Conservation (phyloP, 2,329 filamentous ascomycete genomes). For the Nectriaceae sp. region DNA sequence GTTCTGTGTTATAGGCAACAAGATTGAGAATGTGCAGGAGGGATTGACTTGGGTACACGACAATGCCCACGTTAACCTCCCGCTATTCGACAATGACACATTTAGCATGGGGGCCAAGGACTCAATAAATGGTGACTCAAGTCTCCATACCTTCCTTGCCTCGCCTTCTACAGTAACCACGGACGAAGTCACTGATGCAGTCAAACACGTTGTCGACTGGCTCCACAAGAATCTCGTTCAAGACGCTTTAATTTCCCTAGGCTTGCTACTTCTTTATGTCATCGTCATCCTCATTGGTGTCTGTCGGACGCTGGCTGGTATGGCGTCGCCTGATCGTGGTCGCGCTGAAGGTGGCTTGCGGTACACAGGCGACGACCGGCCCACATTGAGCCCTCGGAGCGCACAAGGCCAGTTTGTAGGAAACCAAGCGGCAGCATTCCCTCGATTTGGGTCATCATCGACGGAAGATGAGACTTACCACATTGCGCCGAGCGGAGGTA, state of each 20-base stretch:
- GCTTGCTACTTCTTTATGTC: constrained; percentile 75
- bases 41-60: constrained; percentile 94
- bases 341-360: constrained; percentile 55
- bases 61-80: constrained; percentile 80
- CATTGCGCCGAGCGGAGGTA: constrained; percentile 13
- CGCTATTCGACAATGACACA: constrained; percentile 74
- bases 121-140: constrained; percentile 57
- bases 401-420: constrained; percentile 19
- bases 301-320: constrained; percentile 63
- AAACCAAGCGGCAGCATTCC: constrained; percentile 21
- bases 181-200: constrained; percentile 79
- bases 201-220: constrained; percentile 68
- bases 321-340: constrained; percentile 59
- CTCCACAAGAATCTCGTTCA: constrained; percentile 69
- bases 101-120: constrained; percentile 78
- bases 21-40: constrained; percentile 80
- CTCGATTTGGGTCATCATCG: constrained; percentile 29
- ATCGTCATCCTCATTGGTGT: constrained; percentile 76
- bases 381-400: constrained; percentile 27
- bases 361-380: constrained; percentile 34
- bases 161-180: constrained; percentile 71
- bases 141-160: constrained; percentile 73
- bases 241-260: constrained; percentile 78
- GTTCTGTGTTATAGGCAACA: constrained; percentile 84
- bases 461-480: constrained; percentile 21